phyloP scores from a whole-genome alignment of 257 asterid genomes.

The Primulina eburnea region DNA sequence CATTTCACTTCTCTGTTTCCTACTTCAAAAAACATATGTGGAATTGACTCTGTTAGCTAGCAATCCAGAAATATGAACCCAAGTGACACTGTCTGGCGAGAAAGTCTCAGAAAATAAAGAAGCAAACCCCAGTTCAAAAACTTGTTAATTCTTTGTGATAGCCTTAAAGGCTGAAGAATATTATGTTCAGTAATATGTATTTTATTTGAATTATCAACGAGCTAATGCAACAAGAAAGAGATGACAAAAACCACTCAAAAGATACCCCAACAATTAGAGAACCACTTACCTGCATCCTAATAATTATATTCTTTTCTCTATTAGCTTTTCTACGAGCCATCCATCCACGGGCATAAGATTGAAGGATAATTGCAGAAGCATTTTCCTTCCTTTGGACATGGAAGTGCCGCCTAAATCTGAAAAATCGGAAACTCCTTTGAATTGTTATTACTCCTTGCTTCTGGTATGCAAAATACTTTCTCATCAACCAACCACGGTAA shows the following conservation, averaged over 20 bases:
- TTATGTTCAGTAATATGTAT: background rate
- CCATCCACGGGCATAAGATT: constrained; percentile 75
- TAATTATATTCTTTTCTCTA: constrained; percentile 33
- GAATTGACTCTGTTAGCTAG: background rate
- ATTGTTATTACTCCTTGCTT: constrained; percentile 47
- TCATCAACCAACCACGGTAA: constrained; percentile 57
- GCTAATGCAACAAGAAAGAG: background rate
- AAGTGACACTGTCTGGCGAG: background rate
- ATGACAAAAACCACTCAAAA: background rate
- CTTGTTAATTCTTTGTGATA: background rate
- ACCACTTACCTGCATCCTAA: constrained; percentile 59
- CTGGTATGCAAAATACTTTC: constrained; percentile 40
- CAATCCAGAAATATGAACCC: background rate
- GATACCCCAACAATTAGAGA: constrained; percentile 1
- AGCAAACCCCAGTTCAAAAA: background rate
- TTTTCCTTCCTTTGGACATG: constrained; percentile 39
- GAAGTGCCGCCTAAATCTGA: constrained; percentile 37
- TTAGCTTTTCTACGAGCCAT: constrained; percentile 47
- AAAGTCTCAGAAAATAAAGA: background rate
- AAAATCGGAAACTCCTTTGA: constrained; percentile 51
- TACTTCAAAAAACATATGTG: background rate
- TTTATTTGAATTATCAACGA: background rate
- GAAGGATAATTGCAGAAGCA: constrained; percentile 53
- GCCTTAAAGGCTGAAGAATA: background rate
- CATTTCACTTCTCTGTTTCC: background rate